Conservation (phyloP, 352 stramenopile genomes). For the Achlya hypogyna region DNA sequence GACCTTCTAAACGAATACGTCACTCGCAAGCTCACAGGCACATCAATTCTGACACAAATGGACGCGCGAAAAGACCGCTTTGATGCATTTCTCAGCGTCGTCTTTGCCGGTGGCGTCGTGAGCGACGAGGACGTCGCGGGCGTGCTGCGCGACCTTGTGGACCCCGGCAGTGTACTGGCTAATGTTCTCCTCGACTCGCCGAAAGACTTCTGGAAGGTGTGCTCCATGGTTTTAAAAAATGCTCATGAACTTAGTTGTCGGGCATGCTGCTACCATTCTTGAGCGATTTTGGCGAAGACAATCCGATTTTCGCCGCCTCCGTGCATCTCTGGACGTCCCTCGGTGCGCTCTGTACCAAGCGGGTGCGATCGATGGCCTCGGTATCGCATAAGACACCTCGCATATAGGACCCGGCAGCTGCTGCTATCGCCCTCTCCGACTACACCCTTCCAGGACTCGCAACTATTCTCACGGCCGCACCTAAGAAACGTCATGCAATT, state of each 20-base stretch:
- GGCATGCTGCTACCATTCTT: constrained; percentile 47
- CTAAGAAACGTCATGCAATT: constrained; percentile 40
- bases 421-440: constrained; percentile 47
- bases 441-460: constrained; percentile 41
- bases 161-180: constrained; percentile 44
- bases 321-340: constrained; percentile 32
- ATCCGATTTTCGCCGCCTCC: constrained; percentile 32
- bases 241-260: constrained; percentile 22
- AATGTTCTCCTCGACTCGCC: constrained; percentile 62
- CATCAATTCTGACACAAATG: constrained; percentile 16
- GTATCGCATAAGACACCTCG: not conserved
- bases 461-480: constrained; percentile 22
- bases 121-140: constrained; percentile 30
- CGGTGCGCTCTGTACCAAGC: constrained; percentile 36
- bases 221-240: not conserved
- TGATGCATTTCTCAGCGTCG: constrained; percentile 47
- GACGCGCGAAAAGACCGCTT: constrained; percentile 47
- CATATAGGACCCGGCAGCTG: constrained; percentile 27
- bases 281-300: constrained; percentile 35
- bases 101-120: constrained; percentile 33
- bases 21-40: constrained; percentile 27
- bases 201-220: constrained; percentile 66
- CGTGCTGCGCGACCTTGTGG: constrained; percentile 34
- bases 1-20: constrained; percentile 57
- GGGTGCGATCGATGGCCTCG: not conserved